Percentiles rank a stretch among this genome's conserved stretches.
These are phyloP conservation scores for Phytophthora multivora DNA, from an alignment of 352 stramenopile species.

Conservation along the genomic window DNA sequence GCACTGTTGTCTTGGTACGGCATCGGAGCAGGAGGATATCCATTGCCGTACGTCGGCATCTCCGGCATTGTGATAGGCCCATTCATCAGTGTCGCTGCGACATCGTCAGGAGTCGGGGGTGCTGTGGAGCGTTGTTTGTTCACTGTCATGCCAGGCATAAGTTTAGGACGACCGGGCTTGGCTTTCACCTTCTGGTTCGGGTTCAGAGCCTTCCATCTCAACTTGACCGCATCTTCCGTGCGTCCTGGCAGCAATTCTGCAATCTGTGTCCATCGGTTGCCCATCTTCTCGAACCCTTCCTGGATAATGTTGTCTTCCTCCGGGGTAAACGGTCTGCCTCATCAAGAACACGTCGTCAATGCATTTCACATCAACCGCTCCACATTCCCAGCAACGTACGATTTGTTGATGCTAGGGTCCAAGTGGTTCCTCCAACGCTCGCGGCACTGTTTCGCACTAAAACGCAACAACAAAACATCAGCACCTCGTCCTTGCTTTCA, in stretches of 20 bases:
- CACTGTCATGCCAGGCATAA: conserved; percentile 57
- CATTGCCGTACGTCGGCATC: conserved; percentile 24
- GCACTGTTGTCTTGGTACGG: conserved; percentile 26
- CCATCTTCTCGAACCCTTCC: conserved; percentile 88
- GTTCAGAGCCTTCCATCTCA: conserved; percentile 80
- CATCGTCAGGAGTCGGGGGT: conserved; percentile 60
- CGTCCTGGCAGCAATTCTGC: conserved; percentile 84
- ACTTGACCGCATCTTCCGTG: conserved; percentile 89
- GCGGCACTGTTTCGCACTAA: conserved; percentile 93
- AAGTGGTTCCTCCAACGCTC: conserved; percentile 97
- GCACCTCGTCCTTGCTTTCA: neutral
- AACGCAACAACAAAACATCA: conserved; percentile 22
- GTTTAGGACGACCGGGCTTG: conserved; percentile 62
- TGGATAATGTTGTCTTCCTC: conserved; percentile 96
- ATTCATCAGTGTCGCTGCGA: conserved; percentile 54
- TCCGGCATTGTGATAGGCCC: conserved; percentile 34
- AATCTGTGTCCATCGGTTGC: conserved; percentile 96
- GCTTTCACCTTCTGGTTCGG: conserved; percentile 64
- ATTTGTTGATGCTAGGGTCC: conserved; percentile 92
- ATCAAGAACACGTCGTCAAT: conserved; percentile 2
- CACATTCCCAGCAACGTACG: conserved; percentile 34
- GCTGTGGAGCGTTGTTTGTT: conserved; percentile 49
- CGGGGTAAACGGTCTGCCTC: conserved; percentile 70
- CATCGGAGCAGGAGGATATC: conserved; percentile 14
- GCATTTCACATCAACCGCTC: neutral